A percentile compares a stretch with the other conserved stretches of the same genome.
phyloP scores from a whole-genome alignment of 768 basidiomycete genomes.

The Vararia minispora region DNA sequence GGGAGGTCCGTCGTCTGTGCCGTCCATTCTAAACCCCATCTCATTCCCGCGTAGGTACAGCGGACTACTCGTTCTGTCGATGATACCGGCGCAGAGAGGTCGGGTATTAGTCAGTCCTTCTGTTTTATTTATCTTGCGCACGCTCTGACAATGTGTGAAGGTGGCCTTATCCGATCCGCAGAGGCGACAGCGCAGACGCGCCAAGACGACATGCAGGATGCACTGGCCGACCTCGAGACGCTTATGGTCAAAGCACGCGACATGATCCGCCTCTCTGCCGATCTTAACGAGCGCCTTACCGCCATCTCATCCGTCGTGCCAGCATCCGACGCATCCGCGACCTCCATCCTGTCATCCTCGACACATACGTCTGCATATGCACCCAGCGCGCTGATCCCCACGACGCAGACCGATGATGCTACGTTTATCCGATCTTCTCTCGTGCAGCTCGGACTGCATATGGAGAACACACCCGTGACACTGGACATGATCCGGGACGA shows the following conservation, averaged over 20 bases:
- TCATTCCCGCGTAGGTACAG: too few relatives aligned
- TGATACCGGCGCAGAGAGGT: constrained; percentile 18
- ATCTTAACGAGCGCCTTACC: constrained; percentile 75
- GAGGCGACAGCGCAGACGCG: constrained; percentile 54
- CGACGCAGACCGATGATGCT: constrained; percentile 67
- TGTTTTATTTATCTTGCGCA: neutral
- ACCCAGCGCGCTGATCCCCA: constrained; percentile 23
- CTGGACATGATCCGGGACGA: constrained; percentile 84
- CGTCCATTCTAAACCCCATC: too few relatives aligned
- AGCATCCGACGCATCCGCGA: constrained; percentile 12
- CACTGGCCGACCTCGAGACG: constrained; percentile 80
- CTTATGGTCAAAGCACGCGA: constrained; percentile 86
- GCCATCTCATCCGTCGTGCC: constrained; percentile 22
- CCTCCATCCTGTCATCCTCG: constrained; percentile 12
- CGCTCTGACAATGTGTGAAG: constrained; percentile 25
- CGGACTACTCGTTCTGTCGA: too few relatives aligned
- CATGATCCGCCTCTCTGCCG: constrained; percentile 84
- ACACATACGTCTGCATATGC: constrained; percentile 16
- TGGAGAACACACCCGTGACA: constrained; percentile 73
- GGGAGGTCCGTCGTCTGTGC: constrained; percentile 59
- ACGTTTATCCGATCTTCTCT: constrained; percentile 84
- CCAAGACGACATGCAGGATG: constrained; percentile 57
- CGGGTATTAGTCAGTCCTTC: constrained; percentile 39
- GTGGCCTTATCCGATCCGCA: constrained; percentile 73
- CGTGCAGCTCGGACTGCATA: constrained; percentile 78